Evolutionary conservation across 1,284 basidiomycete genomes (phyloP).

Genomic region (Afroboletus lepidellus): DNA sequence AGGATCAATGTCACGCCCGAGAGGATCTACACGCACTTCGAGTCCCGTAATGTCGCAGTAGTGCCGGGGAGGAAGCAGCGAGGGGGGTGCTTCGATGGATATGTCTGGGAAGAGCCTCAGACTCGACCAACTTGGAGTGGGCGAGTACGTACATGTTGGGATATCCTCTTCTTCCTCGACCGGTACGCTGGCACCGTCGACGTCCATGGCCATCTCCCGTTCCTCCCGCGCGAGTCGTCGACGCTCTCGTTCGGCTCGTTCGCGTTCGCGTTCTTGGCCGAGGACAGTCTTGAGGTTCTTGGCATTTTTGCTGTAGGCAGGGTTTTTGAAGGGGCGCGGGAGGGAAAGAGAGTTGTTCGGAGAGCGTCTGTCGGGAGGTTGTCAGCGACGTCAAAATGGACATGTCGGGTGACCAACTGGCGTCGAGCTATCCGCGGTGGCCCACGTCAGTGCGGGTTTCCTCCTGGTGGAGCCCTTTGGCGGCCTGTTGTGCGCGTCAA

Average conservation of each 20-base stretch:
- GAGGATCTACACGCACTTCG: constrained; percentile 48
- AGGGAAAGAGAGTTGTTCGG: constrained; percentile 68
- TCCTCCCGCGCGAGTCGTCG: constrained; percentile 46
- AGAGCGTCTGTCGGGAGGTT: constrained; percentile 49
- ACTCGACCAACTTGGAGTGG: background rate
- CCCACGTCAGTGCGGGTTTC: constrained; percentile 19
- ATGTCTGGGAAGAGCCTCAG: constrained; percentile 48
- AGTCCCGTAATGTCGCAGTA: constrained; percentile 89
- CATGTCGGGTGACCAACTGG: background rate
- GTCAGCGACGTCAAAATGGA: background rate
- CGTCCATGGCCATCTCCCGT: constrained; percentile 37
- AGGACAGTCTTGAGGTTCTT: constrained; percentile 77
- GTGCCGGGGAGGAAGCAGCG: constrained; percentile 71
- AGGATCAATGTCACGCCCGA: too few species aligned
- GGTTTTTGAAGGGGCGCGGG: constrained; percentile 75
- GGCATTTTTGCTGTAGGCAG: constrained; percentile 64
- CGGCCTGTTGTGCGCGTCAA: constrained; percentile 26
- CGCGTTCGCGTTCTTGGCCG: constrained; percentile 63
- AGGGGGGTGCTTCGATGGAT: constrained; percentile 70
- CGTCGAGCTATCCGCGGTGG: background rate
- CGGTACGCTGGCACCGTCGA: constrained; percentile 30
- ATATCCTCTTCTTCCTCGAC: constrained; percentile 43
- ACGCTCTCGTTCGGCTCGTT: constrained; percentile 41
- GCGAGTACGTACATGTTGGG: constrained; percentile 52
- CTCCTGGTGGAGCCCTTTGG: constrained; percentile 35